Evolutionary conservation across 257 asterid species (phyloP).

Genomic region (Nicotiana paniculata): DNA sequence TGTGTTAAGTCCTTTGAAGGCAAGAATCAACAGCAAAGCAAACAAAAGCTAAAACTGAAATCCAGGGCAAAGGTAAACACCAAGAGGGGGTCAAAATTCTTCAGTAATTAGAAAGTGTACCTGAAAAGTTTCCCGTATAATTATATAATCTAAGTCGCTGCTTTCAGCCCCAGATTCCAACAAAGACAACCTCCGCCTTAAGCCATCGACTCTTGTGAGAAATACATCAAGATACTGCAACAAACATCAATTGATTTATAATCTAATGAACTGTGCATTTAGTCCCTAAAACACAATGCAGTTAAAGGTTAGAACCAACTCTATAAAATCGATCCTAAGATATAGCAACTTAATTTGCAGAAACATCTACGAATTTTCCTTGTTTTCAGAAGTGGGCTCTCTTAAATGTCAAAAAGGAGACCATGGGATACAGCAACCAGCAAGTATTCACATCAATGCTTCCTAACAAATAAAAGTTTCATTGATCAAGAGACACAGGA

Average conservation of each 20-base stretch:
- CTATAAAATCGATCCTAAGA: background rate
- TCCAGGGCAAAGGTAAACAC: background rate
- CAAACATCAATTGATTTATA: conserved; percentile 3
- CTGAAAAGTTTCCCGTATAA: conserved; percentile 72
- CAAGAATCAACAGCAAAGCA: background rate
- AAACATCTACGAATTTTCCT: background rate
- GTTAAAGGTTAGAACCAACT: background rate
- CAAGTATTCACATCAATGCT: background rate
- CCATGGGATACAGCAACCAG: background rate
- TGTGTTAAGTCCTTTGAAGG: background rate
- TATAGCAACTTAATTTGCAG: background rate
- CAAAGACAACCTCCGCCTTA: conserved; percentile 72
- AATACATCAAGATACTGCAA: conserved; percentile 82
- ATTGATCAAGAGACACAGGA: background rate
- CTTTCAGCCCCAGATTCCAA: conserved; percentile 32
- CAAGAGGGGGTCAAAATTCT: background rate
- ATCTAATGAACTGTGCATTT: background rate
- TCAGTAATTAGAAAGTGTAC: conserved; percentile 26
- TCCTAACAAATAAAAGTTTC: background rate
- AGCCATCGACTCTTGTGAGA: conserved; percentile 88
- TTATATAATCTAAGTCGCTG: conserved; percentile 37
- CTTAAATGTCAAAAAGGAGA: background rate
- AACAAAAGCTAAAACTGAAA: background rate
- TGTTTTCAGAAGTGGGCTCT: background rate
- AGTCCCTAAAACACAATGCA: background rate